Evolutionary conservation across 2,329 filamentous ascomycete species (phyloP), one percentile per base, ranked within the genome.

Genomic region (Rachicladosporium sp.): DNA sequence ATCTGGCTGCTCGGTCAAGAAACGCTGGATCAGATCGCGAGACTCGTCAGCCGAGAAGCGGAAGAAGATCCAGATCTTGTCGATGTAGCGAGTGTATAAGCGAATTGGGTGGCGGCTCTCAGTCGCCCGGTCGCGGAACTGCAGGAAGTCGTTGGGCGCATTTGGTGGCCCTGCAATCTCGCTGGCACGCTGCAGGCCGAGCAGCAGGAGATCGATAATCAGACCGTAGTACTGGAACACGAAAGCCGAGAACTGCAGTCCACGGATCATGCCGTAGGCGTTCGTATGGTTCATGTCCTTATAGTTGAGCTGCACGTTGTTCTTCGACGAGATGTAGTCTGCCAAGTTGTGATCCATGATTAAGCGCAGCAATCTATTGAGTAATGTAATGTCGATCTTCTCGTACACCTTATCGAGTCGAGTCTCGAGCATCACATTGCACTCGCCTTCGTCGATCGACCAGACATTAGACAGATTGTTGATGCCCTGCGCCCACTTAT

Each of bases 211-310:
- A 65, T 98, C 91, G 39, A 98, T 78, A 43, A 98, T 89, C 45
- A 98, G 70, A 35, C 93, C 91, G 53, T 98, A 98, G 70, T 88
- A 98, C 59, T 98, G 91, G 73, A 98, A 98, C 13, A 98, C 91
- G 47, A 98, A 98, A 0, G 86, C 91, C 2, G 91, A 95, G 65
- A 98, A 98, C 50, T 98, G 93, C 10, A 98, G 73, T 51, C 93
- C 91, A 54, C 91, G 86, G 54, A 98, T 95, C 82, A 98, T 83
- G 51, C 91, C 91, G 58, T 96, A 98, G 58, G 86, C 93, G 65
- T 98, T 98, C 58, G 93, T 91, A 56, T 98, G 91, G 57, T 95
- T 96, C 91, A 98, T 98, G 54, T 98, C 91, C 68, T 98, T 98
- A 71, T 98, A 98, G 46, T 93, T 95, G 46, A 98, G 74, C 60